These are phyloP conservation scores for Pythium aquatile DNA, from an alignment of 352 stramenopile genomes.

Conservation along the genomic window DNA sequence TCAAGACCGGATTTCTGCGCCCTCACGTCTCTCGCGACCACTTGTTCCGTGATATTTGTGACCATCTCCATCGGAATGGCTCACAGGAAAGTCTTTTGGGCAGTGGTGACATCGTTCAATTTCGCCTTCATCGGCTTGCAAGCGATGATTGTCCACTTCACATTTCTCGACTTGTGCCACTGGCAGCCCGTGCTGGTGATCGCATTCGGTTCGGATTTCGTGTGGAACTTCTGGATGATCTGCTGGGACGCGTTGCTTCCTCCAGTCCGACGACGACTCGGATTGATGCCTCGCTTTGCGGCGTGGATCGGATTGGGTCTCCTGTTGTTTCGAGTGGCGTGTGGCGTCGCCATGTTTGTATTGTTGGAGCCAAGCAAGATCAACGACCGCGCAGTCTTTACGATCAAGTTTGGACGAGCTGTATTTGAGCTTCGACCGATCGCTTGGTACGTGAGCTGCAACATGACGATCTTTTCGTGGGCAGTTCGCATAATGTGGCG, in stretches of 20 bases:
- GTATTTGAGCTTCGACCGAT: conserved; percentile 4
- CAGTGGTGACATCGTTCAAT: conserved; percentile 39
- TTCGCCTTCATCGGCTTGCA: conserved; percentile 37
- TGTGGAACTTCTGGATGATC: conserved; percentile 6
- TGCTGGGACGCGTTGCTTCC: conserved; percentile 9
- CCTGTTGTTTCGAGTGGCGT: background rate
- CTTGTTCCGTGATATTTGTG: background rate
- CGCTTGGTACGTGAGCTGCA: conserved; percentile 7
- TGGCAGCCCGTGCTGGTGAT: background rate
- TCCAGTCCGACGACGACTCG: background rate
- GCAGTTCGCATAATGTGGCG: conserved; percentile 7
- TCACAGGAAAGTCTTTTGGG: conserved; percentile 29
- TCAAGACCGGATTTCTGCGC: background rate
- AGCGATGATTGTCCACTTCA: conserved; percentile 26
- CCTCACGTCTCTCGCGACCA: background rate
- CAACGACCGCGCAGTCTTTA: background rate
- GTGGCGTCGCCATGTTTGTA: background rate
- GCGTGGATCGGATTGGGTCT: background rate
- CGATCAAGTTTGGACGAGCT: background rate
- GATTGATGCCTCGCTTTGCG: background rate
- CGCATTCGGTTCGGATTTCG: background rate
- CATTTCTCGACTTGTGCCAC: conserved; percentile 18
- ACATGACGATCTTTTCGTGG: conserved; percentile 7
- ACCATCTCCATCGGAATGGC: background rate
- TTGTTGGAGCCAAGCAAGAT: background rate